These are phyloP conservation scores for Elaphomyces granulatus DNA, from an alignment of 495 filamentous ascomycete species.

Conservation along the genomic window DNA sequence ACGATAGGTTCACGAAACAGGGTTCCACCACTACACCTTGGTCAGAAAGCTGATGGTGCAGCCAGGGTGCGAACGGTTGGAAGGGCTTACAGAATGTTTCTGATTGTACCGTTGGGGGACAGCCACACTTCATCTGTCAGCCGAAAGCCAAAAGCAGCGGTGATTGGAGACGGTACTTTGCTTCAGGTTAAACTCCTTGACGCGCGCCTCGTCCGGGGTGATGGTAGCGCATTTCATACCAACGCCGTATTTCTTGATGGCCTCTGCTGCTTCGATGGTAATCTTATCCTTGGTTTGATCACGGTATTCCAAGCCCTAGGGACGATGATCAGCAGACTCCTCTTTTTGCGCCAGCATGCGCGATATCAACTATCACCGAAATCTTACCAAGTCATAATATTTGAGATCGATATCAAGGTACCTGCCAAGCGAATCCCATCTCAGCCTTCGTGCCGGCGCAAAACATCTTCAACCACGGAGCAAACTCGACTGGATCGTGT, in stretches of 20 bases:
- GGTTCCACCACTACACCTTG: conserved; percentile 57
- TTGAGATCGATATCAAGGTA: conserved; percentile 96
- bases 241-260: conserved; percentile 96
- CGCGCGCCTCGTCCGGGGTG: conserved; percentile 90
- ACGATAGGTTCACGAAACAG: conserved; percentile 98
- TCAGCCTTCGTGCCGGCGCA: background rate
- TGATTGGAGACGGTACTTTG: conserved; percentile 46
- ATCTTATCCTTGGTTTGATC: conserved; percentile 94
- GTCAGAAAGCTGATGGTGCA: conserved; percentile 4
- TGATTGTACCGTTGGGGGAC: conserved; percentile 94
- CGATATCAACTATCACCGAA: background rate
- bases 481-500: no score
- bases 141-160: background rate
- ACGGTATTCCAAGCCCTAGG: conserved; percentile 73
- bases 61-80: background rate
- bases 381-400: conserved; percentile 82
- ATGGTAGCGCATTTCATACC: conserved; percentile 99
- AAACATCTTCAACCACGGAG: background rate
- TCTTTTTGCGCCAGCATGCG: no score
- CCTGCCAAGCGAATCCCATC: conserved; percentile 16
- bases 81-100: conserved; percentile 59
- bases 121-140: conserved; percentile 63
- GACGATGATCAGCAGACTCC: conserved; percentile 4
- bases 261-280: conserved; percentile 85
- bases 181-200: conserved; percentile 97